A percentile compares a stretch with the other conserved stretches of the same genome.
Conservation (phyloP, 495 filamentous ascomycete species). For the Endocarpon pusillum region DNA sequence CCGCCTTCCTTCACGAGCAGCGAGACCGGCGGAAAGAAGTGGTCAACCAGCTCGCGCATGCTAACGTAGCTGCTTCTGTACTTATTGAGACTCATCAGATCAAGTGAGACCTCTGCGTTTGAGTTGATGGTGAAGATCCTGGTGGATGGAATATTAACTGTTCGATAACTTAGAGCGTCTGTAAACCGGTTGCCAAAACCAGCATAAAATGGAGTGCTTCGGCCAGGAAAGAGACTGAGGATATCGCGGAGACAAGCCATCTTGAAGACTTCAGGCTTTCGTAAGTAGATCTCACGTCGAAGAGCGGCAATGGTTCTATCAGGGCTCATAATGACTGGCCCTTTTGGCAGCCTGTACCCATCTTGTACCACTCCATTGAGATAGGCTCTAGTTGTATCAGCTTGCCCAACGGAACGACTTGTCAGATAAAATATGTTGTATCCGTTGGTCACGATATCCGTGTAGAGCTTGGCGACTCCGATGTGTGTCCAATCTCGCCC, state of each 20-base stretch:
- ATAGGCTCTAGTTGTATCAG: slow-evolving; percentile 82
- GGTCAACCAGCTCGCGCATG: slow-evolving; percentile 90
- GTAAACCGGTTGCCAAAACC: slow-evolving; percentile 95
- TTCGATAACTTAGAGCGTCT: slow-evolving; percentile 88
- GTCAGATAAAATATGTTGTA: slow-evolving; percentile 99
- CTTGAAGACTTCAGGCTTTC: slow-evolving; percentile 98
- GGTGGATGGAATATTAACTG: slow-evolving; percentile 81
- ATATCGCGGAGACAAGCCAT: slow-evolving; percentile 97
- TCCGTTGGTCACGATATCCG: slow-evolving; percentile 85
- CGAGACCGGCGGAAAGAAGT: slow-evolving; percentile 82
- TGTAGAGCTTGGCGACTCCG: slow-evolving; percentile 92
- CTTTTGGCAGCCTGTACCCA: slow-evolving; percentile 67
- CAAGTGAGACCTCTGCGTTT: slow-evolving; percentile 88
- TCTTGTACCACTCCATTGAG: slow-evolving; percentile 81
- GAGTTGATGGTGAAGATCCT: slow-evolving; percentile 99
- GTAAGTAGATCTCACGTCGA: slow-evolving; percentile 80
- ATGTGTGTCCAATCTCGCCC: slow-evolving; percentile 96
- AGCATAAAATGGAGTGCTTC: slow-evolving; percentile 78
- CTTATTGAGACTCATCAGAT: slow-evolving; percentile 78
- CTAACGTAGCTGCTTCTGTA: slow-evolving; percentile 94
- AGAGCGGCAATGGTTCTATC: slow-evolving; percentile 94
- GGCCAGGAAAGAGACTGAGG: slow-evolving; percentile 63
- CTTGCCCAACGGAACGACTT: slow-evolving; percentile 80
- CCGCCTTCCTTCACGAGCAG: slow-evolving; percentile 59
- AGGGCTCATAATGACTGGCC: slow-evolving; percentile 85